phyloP scores from a whole-genome alignment of 2,329 filamentous ascomycete genomes.

The Nemania serpens region DNA sequence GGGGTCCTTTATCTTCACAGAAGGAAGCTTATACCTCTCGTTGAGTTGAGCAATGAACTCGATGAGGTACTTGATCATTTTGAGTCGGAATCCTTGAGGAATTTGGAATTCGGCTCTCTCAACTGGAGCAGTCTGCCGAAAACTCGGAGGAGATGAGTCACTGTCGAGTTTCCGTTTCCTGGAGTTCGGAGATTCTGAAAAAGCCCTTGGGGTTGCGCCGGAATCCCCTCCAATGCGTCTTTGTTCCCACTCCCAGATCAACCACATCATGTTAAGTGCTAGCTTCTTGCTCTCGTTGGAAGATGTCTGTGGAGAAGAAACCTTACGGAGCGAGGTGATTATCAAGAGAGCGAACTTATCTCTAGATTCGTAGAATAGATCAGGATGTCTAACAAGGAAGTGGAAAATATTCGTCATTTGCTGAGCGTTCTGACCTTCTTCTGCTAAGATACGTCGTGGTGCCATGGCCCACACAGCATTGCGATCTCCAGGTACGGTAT shows the following conservation, averaged over 20 bases:
- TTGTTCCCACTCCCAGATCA: constrained; percentile 94
- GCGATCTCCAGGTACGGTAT: constrained; percentile 67
- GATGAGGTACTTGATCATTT: constrained; percentile 92
- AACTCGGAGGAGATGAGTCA: constrained; percentile 58
- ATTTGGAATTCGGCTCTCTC: constrained; percentile 71
- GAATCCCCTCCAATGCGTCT: constrained; percentile 70
- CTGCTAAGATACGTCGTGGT: constrained; percentile 86
- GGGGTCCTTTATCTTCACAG: constrained; percentile 66
- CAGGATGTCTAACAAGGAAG: constrained; percentile 89
- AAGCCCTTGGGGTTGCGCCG: constrained; percentile 45
- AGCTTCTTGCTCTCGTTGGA: constrained; percentile 92
- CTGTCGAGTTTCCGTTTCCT: constrained; percentile 79
- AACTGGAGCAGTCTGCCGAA: constrained; percentile 49
- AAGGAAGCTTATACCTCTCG: constrained; percentile 80
- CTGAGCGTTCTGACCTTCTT: constrained; percentile 92
- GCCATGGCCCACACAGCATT: constrained; percentile 88
- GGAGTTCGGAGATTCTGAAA: constrained; percentile 72
- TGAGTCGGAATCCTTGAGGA: constrained; percentile 67
- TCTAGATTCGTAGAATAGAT: constrained; percentile 91
- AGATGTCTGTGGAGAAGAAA: constrained; percentile 79
- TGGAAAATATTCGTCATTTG: constrained; percentile 98
- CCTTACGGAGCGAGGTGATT: constrained; percentile 85
- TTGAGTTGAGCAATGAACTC: constrained; percentile 91
- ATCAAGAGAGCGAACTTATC: constrained; percentile 91
- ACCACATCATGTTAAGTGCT: constrained; percentile 84